phyloP scores from a whole-genome alignment of 306 rosid genomes.

The Sindora glabra region DNA sequence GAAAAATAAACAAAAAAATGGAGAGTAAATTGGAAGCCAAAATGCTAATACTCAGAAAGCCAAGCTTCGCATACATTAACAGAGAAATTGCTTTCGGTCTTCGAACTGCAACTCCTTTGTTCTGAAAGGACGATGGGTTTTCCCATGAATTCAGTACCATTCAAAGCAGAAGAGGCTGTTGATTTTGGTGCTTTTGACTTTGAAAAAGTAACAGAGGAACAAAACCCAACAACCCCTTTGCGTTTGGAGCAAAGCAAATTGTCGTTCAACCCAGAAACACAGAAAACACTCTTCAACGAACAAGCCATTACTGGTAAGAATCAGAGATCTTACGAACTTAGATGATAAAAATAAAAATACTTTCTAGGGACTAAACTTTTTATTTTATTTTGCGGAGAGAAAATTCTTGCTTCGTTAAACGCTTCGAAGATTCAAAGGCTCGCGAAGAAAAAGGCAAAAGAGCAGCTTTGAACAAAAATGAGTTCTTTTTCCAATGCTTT shows the following conservation, averaged over 20 bases:
- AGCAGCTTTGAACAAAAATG: neutral
- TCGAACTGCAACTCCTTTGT: slow-evolving; percentile 31
- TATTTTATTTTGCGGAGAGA: too few relatives aligned
- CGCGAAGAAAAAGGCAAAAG: neutral
- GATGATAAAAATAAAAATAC: slow-evolving; percentile 9
- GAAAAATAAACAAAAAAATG: too few relatives aligned
- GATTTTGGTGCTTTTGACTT: slow-evolving; percentile 11
- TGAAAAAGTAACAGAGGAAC: slow-evolving; percentile 4
- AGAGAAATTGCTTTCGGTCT: slow-evolving; percentile 13
- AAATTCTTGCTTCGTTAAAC: neutral
- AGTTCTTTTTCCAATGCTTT: neutral
- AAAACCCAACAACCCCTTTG: slow-evolving; percentile 22
- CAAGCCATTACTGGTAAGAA: slow-evolving; percentile 24
- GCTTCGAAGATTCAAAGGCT: neutral
- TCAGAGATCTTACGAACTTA: neutral
- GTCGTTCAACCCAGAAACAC: slow-evolving; percentile 34
- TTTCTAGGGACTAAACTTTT: too few relatives aligned
- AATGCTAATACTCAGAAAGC: neutral
- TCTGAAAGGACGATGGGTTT: slow-evolving; percentile 20
- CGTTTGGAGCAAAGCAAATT: slow-evolving; percentile 22
- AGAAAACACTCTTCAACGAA: slow-evolving; percentile 32
- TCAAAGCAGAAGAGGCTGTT: slow-evolving; percentile 18
- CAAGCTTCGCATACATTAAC: slow-evolving; percentile 33
- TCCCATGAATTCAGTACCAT: slow-evolving; percentile 36
- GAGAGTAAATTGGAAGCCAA: neutral